These are phyloP conservation scores for Scedosporium apiospermum DNA, from an alignment of 2,329 filamentous ascomycete species.

Conservation along the genomic window DNA sequence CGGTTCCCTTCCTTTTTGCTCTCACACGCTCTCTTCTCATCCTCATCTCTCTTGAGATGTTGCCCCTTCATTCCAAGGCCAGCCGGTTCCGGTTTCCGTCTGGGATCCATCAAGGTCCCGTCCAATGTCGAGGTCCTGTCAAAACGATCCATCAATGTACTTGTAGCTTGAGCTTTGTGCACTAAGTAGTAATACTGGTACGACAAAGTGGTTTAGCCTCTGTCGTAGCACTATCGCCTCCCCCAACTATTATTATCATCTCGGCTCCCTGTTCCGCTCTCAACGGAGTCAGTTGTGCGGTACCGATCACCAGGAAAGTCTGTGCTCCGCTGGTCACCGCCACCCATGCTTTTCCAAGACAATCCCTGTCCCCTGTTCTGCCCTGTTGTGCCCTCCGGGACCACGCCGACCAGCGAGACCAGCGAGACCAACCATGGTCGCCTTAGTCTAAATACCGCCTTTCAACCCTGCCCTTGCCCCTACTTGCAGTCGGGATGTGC, in stretches of 20 bases:
- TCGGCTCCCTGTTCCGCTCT: neutral
- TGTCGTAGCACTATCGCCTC: neutral
- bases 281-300: neutral
- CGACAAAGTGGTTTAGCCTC: too few relatives aligned
- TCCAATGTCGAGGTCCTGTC: too few relatives aligned
- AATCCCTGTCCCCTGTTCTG: neutral
- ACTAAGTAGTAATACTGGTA: too few relatives aligned
- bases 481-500: neutral
- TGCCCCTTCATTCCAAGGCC: too few relatives aligned
- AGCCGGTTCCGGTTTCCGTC: neutral
- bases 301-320: neutral
- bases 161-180: too few relatives aligned
- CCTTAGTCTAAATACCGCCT: neutral
- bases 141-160: too few relatives aligned
- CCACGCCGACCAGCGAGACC: too few relatives aligned
- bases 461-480: neutral
- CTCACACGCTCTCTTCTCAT: neutral
- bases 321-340: slow-evolving; percentile 1
- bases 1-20: neutral
- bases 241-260: neutral
- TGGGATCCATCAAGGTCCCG: neutral
- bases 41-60: neutral
- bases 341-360: neutral
- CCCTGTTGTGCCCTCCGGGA: neutral
- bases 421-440: too few relatives aligned